A percentile compares a stretch with the other conserved stretches of the same genome.
phyloP scores from a whole-genome alignment of 345 rosid species.

The Hibiscus mutabilis region DNA sequence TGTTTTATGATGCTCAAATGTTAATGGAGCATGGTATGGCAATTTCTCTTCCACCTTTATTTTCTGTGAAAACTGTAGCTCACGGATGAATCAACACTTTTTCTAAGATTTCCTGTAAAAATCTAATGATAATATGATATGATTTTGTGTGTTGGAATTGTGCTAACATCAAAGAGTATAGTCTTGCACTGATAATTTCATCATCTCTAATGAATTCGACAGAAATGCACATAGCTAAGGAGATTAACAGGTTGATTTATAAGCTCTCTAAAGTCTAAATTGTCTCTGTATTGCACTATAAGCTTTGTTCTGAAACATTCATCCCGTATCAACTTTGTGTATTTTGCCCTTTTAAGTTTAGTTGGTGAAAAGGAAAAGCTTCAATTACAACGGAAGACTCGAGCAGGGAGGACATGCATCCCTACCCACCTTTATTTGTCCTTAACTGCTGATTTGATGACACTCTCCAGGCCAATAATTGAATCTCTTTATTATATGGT shows the following conservation, averaged over 20 bases:
- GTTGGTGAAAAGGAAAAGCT: background rate
- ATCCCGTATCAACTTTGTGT: background rate
- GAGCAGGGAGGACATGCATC: background rate
- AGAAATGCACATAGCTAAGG: background rate
- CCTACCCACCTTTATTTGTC: background rate
- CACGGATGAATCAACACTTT: background rate
- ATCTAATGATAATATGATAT: background rate
- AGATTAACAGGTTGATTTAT: background rate
- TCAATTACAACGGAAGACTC: background rate
- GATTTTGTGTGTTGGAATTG: slow-evolving; percentile 1
- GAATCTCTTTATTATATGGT: background rate
- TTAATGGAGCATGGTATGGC: background rate
- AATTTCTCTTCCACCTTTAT: background rate
- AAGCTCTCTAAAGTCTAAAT: background rate
- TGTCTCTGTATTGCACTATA: background rate
- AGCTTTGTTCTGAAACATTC: background rate
- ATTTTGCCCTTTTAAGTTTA: background rate
- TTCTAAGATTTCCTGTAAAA: background rate
- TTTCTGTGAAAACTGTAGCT: background rate
- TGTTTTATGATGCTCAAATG: background rate
- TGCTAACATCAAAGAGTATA: background rate
- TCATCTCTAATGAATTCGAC: background rate
- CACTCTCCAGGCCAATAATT: background rate
- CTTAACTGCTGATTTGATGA: background rate
- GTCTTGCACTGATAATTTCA: background rate